Evolutionary conservation across 176 grass and related monocot genomes (phyloP), one percentile per base, ranked within the genome.

Genomic region (Tuctoria greenei): DNA sequence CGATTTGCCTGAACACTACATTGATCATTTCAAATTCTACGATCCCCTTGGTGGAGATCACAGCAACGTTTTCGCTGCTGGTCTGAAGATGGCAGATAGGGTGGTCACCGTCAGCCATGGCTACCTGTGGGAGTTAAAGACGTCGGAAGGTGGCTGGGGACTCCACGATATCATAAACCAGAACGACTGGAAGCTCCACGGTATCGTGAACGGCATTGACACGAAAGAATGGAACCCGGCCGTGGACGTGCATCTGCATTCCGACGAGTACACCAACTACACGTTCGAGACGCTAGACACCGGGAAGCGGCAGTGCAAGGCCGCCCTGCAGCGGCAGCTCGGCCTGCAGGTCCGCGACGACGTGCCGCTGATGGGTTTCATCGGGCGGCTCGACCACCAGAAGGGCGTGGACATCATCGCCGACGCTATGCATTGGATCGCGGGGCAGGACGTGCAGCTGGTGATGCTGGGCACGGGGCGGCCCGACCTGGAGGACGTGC

Each of bases 181-280:
- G 54, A 88, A 76, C 43, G 64, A 86, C 61, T 99, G 95, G 95
- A 99, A 88, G 67, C 77, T 99, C 44, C 72, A 90, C 43, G 91
- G 91, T 68, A 92, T 99, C 46, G 91, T 99, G 25, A 99, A 99
- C 65, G 95, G 95, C 41, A 95, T 99, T 14, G 89, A 95, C 74
- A 75, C 67, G 61, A 39, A 42, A 0, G 95, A 95, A 8, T 95
- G 91, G 95, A 99, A 85, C 73, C 89, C 95, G 4, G 81, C 77
- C 4, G 61, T 79, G 2, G 95, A 98, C 28, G 66, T 80, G 59
- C 82, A 92, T 31, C 79, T 99, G 34, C 84, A 90, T 42, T 95
- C 91, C 1, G 89, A 99, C 64, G 91, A 81, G 12, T 99, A 99
- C 52, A 75, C 85, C 61, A 95, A 99, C 81, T 99, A 99, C 79